Evolutionary conservation across 805 yeast species (phyloP).

Genomic region (Suhomyces sp.): DNA sequence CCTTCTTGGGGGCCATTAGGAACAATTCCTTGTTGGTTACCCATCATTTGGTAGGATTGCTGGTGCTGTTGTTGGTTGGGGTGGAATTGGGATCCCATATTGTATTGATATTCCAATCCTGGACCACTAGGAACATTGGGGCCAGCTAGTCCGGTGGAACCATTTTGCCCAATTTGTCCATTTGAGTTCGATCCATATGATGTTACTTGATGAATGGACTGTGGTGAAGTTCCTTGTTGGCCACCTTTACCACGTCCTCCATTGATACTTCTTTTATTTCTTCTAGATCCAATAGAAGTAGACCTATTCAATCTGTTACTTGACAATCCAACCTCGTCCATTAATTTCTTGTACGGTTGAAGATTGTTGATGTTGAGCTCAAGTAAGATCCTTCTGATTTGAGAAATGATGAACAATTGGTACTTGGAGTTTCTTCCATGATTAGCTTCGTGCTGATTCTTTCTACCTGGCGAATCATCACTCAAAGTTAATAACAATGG

Average conservation of each 20-base stretch:
- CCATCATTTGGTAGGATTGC: not conserved
- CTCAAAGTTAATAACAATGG: constrained; percentile 49
- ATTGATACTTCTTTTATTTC: constrained; percentile 19
- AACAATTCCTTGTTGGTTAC: not conserved
- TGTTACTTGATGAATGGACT: constrained; percentile 9
- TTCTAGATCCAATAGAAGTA: constrained; percentile 22
- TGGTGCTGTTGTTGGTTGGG: constrained; percentile 1
- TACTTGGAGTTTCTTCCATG: constrained; percentile 24
- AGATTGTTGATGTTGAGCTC: constrained; percentile 54
- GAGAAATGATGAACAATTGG: constrained; percentile 57
- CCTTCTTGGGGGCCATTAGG: constrained; percentile 1
- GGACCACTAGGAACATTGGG: not conserved
- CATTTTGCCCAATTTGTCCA: no score
- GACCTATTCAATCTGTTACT: constrained; percentile 32
- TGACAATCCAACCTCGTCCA: constrained; percentile 87
- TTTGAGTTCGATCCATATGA: not conserved
- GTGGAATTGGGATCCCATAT: not conserved
- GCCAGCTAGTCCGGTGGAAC: no score
- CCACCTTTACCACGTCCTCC: constrained; percentile 2
- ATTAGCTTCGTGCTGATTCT: constrained; percentile 20
- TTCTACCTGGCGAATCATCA: constrained; percentile 14
- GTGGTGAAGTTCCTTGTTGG: constrained; percentile 5
- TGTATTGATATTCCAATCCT: not conserved
- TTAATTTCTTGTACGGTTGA: constrained; percentile 78
- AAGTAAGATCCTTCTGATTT: constrained; percentile 61